Evolutionary conservation across 2,329 filamentous ascomycete genomes (phyloP), one percentile per base, ranked within the genome.

Genomic region (Ophidiomyces ophidiicola): DNA sequence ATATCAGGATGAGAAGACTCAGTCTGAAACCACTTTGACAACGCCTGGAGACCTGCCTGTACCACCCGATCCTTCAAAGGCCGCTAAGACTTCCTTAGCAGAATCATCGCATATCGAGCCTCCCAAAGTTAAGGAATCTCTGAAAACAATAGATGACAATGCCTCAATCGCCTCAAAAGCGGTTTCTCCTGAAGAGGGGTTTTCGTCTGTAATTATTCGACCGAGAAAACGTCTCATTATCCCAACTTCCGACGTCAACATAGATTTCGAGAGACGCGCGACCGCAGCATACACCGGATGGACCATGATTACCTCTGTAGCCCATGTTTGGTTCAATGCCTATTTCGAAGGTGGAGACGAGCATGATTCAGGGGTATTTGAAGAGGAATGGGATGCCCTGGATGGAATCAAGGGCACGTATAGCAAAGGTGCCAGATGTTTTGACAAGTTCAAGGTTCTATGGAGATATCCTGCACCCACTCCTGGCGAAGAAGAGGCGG

Each of bases 251-350:
- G 90, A 96, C 54, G 71, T 96, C 49, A 94, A 93, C 57, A 82
- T 96, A 48, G 79, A 86, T 35, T 76, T 94, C 17, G 87, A 96
- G 62, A 75, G 85, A 5, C 77, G 87, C 24, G 93, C 86, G 60
- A 82, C 80, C 52, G 77, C 82, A 1, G 72, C 74, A 3, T 82
- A 82, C 51, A 71, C 71, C 5, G 81, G 85, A 1, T 74, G 84
- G 49, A 86, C 84, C 0, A 84, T 96, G 78, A 85, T 94, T 3
- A 94, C 88, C 0, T 79, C 87, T 0, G 79, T 96, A 6, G 87
- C 87, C 0, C 88, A 96, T 53, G 83, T 94, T 11, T 98, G 90
- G 90, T 94, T 94, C 68, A 98, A 98, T 54, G 69, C 78, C 1
- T 96, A 78, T 60, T 96, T 96, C 52, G 90, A 96, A 62, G 86